A percentile compares a stretch with the other conserved stretches of the same genome.
phyloP scores from a whole-genome alignment of 805 yeast species.

The Kuraishia molischiana region DNA sequence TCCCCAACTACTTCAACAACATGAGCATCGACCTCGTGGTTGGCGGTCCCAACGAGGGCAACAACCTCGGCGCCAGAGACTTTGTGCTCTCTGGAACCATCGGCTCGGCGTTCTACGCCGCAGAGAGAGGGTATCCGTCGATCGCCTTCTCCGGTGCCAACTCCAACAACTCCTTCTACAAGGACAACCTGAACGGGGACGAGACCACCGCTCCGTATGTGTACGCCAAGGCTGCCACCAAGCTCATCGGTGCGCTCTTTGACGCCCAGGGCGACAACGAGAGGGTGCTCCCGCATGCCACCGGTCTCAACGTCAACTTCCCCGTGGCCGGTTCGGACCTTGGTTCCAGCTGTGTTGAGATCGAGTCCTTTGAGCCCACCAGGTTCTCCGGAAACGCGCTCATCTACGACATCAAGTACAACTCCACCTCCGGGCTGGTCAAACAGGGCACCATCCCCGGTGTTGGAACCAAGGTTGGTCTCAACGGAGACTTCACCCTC shows the following conservation, averaged over 20 bases:
- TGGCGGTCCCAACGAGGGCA: conserved; percentile 45
- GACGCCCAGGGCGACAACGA: conserved; percentile 24
- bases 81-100: conserved; percentile 40
- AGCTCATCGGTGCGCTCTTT: conserved; percentile 28
- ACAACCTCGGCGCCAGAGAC: conserved; percentile 32
- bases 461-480: conserved; percentile 17
- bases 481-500: conserved; percentile 31
- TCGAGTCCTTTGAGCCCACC: conserved; percentile 31
- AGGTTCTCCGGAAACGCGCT: conserved; percentile 35
- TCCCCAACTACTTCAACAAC: conserved; percentile 35
- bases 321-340: conserved; percentile 34
- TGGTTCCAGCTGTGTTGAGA: conserved; percentile 22
- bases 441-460: conserved; percentile 9
- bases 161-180: conserved; percentile 36
- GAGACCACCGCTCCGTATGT: conserved; percentile 31
- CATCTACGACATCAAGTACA: conserved; percentile 24
- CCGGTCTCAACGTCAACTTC: conserved; percentile 38
- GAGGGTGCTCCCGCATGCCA: conserved; percentile 30
- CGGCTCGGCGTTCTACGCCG: conserved; percentile 39
- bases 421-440: conserved; percentile 26
- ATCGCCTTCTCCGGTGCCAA: conserved; percentile 44
- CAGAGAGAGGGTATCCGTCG: conserved; percentile 38
- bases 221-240: conserved; percentile 28
- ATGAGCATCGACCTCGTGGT: conserved; percentile 36
- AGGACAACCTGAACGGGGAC: conserved; percentile 33